Percentiles rank a stretch among this genome's conserved stretches.
phyloP scores from a whole-genome alignment of 164 flowering plant species.

The Warburgia ugandensis region DNA sequence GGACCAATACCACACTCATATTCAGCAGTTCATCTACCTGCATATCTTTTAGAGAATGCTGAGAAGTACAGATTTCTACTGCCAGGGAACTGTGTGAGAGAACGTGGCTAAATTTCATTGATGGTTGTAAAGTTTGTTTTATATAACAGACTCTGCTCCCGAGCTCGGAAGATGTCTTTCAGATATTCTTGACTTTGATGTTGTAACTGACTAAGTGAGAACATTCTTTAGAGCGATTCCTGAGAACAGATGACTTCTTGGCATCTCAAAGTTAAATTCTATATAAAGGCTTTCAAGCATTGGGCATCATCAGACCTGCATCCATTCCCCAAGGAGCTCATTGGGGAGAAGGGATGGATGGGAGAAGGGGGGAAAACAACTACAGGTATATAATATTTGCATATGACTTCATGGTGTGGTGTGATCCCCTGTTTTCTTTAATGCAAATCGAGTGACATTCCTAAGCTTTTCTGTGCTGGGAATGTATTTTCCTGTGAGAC shows the following conservation, averaged over 20 bases:
- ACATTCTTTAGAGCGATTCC: conserved; percentile 19
- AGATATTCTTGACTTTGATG: not conserved
- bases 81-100: conserved; percentile 58
- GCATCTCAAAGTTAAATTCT: conserved; percentile 17
- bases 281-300: conserved; percentile 13
- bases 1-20: conserved; percentile 51
- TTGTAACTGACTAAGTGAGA: conserved; percentile 20
- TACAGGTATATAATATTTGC: conserved; percentile 11
- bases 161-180: conserved; percentile 5
- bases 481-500: conserved; percentile 21
- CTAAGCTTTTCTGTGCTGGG: conserved; percentile 29
- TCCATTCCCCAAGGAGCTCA: conserved; percentile 17
- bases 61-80: conserved; percentile 43
- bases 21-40: conserved; percentile 57
- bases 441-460: conserved; percentile 18
- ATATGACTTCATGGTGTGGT: not conserved
- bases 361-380: conserved; percentile 4
- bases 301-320: conserved; percentile 16
- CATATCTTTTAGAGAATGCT: conserved; percentile 44
- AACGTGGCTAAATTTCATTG: conserved; percentile 23
- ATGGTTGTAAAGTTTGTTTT: conserved; percentile 2
- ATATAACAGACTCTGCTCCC: conserved; percentile 1
- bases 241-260: conserved; percentile 14
- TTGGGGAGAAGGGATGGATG: conserved; percentile 3
- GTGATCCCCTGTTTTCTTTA: conserved; percentile 6